phyloP scores from a whole-genome alignment of 371 early-diverging fungal genomes.

The Basidiobolus meristosporus region DNA sequence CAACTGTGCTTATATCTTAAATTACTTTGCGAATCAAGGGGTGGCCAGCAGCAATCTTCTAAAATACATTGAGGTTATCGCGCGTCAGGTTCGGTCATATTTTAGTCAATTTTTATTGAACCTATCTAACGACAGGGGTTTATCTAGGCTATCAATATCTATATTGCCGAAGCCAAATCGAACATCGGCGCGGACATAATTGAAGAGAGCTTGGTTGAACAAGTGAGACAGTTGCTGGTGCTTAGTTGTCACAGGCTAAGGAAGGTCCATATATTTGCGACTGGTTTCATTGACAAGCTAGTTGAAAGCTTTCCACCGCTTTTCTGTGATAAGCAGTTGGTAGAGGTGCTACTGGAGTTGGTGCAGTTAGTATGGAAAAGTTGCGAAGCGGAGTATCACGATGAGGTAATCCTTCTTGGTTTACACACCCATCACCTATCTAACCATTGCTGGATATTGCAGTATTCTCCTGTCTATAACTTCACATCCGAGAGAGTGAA shows the following conservation, averaged over 20 bases:
- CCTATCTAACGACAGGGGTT: no score
- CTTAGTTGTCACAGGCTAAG: constrained; percentile 41
- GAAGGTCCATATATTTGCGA: constrained; percentile 38
- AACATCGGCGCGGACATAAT: constrained; percentile 19
- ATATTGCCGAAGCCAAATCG: not conserved
- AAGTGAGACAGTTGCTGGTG: constrained; percentile 38
- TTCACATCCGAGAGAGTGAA: constrained; percentile 39
- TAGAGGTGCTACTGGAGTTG: constrained; percentile 46
- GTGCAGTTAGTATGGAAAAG: constrained; percentile 60
- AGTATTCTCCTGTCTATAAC: constrained; percentile 50
- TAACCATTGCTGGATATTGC: not conserved
- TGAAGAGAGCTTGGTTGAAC: constrained; percentile 20
- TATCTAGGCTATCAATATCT: not conserved
- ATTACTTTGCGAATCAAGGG: constrained; percentile 73
- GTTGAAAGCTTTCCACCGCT: constrained; percentile 44
- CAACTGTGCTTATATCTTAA: constrained; percentile 43
- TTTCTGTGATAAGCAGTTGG: constrained; percentile 37
- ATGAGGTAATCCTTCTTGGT: constrained; percentile 19
- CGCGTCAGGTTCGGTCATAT: constrained; percentile 46
- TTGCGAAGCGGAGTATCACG: constrained; percentile 61
- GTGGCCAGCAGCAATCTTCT: constrained; percentile 48
- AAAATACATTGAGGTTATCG: constrained; percentile 50
- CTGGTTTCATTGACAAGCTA: constrained; percentile 27
- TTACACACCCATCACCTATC: not conserved
- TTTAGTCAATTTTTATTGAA: no score